Conservation (phyloP, 2,329 filamentous ascomycete genomes). For the Apiospora aurea region DNA sequence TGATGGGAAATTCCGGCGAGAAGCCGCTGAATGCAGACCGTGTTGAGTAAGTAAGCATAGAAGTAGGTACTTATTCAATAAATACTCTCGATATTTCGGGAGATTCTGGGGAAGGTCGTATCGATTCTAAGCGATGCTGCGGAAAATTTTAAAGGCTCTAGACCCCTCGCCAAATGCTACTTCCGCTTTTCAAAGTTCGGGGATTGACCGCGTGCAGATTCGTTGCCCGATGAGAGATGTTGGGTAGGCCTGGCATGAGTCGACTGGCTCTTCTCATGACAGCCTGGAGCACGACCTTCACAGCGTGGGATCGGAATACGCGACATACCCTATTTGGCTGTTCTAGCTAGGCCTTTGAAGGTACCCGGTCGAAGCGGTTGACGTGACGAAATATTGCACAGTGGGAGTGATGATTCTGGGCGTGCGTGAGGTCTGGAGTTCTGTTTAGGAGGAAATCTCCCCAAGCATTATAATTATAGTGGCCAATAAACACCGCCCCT, state of each 20-base stretch:
- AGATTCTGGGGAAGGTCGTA: constrained; percentile 7
- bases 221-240: background rate
- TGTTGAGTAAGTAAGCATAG: background rate
- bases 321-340: background rate
- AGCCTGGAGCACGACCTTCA: background rate
- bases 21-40: background rate
- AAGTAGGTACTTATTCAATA: constrained; percentile 4
- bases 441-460: background rate
- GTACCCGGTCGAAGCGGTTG: background rate
- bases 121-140: background rate
- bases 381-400: background rate
- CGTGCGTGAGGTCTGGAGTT: background rate
- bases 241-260: background rate
- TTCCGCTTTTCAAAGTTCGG: background rate
- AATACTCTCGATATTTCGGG: background rate
- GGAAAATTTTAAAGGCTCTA: background rate
- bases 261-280: background rate
- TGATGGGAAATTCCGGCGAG: constrained; percentile 4
- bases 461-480: constrained; percentile 17
- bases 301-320: background rate
- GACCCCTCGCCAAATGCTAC: background rate
- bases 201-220: background rate
- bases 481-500: background rate
- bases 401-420: background rate
- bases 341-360: background rate